Evolutionary conservation across 1,139 yeast genomes (phyloP).

Genomic region (Geotrichum australiense): DNA sequence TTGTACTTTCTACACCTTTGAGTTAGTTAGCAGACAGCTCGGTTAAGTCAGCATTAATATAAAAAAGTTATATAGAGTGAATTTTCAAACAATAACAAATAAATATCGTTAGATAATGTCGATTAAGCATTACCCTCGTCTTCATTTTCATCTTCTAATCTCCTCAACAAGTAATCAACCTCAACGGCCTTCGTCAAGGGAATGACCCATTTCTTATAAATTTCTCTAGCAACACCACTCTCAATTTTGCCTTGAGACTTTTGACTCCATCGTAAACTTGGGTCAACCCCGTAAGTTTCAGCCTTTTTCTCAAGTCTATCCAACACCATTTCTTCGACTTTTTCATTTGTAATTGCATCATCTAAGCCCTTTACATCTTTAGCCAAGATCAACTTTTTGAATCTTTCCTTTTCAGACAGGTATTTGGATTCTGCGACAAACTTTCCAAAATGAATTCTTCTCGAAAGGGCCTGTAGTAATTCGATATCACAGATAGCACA

Average conservation of each 20-base stretch:
- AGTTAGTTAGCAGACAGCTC: conserved; percentile 51
- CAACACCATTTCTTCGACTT: conserved; percentile 78
- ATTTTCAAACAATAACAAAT: no score
- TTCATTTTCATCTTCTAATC: conserved; percentile 51
- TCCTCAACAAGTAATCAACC: conserved; percentile 76
- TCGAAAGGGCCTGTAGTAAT: conserved; percentile 77
- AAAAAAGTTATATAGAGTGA: background rate
- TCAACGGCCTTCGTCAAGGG: conserved; percentile 94
- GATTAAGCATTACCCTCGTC: no score
- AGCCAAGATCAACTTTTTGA: conserved; percentile 55
- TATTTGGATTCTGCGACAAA: conserved; percentile 96
- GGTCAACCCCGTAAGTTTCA: conserved; percentile 81
- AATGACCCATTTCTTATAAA: conserved; percentile 81
- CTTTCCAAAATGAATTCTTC: conserved; percentile 94
- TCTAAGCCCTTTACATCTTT: conserved; percentile 70
- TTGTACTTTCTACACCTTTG: conserved; percentile 89
- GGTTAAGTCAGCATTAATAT: conserved; percentile 20
- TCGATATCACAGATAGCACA: conserved; percentile 82
- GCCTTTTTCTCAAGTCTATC: conserved; percentile 75
- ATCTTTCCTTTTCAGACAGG: conserved; percentile 56
- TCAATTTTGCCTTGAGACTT: conserved; percentile 69
- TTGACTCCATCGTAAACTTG: conserved; percentile 61
- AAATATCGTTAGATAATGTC: no score
- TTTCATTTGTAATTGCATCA: conserved; percentile 73
- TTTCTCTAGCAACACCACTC: conserved; percentile 70